Base-by-base conservation (phyloP, 2,329 filamentous ascomycete species). In the Coniella vitis region DNA sequence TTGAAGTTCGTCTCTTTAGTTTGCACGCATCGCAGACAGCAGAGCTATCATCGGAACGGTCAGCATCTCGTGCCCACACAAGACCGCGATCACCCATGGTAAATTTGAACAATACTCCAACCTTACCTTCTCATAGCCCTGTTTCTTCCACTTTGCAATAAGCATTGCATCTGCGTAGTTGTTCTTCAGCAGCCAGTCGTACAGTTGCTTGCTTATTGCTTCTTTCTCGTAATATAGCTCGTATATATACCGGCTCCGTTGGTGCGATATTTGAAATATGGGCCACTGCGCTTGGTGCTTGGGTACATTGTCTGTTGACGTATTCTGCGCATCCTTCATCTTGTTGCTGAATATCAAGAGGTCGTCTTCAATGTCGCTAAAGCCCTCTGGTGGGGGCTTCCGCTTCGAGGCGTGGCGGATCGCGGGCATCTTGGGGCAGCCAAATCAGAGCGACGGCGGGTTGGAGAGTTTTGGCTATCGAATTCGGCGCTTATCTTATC, bases 1-100 rank as follows among this genome's bases (percentile, higher is more conserved):
- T 91, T 93, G 73, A 97, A 98, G 68, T 98, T 98, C 25, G 93
- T 98, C 74, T 98, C 93, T 69, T 97, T 97, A n/a, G 93, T 96
- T 69, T 98, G 93, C 49, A 98, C 91, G 68, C 93, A 98, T 54
- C 90, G 82, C 48, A 96, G 74, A 66, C 93, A 98, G 69, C 93
- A 98, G 38, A 98, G 72, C 87, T 93, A 61, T 31, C 47, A 17
- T 20, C 39, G 29, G 4, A 35, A 2, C 10, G 43, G 49, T 67
- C 51, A 70, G 61, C 38, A 48, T n/a, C 17, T 32, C 4, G 22
- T 25, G 14, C 14, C 13, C 22, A 16, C 21, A 25, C 10, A n/a
- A 25, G 13, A 22, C 20, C 38, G 19, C 20, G 7, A 14, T 21
- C 20, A 9, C 14, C 3, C 7, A 9, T 37, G 10, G 36, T 8